Evolutionary conservation across 257 asterid genomes (phyloP).

Genomic region (Fraxinus pennsylvanica): DNA sequence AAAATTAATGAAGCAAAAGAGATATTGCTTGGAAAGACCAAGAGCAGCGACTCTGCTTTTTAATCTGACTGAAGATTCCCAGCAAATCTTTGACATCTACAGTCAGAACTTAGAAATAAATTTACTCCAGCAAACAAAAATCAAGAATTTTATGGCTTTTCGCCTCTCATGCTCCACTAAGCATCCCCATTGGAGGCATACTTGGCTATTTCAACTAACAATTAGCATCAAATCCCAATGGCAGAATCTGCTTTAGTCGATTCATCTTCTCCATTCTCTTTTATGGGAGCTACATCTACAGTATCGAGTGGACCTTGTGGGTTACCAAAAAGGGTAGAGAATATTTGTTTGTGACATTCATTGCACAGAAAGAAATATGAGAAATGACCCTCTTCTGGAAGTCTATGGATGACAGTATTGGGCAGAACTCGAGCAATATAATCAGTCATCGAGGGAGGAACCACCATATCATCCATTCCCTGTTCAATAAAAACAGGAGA

Average conservation of each 20-base stretch:
- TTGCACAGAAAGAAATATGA: slow-evolving; percentile 72
- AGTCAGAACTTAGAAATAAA: slow-evolving; percentile 34
- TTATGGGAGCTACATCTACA: slow-evolving; percentile 43
- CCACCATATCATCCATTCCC: slow-evolving; percentile 78
- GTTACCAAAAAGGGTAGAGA: slow-evolving; percentile 68
- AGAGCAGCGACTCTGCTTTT: slow-evolving; percentile 59
- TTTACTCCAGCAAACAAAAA: slow-evolving; percentile 21
- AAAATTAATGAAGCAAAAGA: slow-evolving; percentile 86
- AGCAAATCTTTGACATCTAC: slow-evolving; percentile 27
- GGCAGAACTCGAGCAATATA: slow-evolving; percentile 64
- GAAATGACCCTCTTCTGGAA: slow-evolving; percentile 82
- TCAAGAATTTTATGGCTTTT: slow-evolving; percentile 2
- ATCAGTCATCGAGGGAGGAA: slow-evolving; percentile 72
- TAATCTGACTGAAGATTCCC: slow-evolving; percentile 28
- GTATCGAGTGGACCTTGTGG: slow-evolving; percentile 61
- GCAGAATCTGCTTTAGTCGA: slow-evolving; percentile 26
- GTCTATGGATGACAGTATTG: slow-evolving; percentile 57
- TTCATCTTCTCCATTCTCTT: slow-evolving; percentile 33
- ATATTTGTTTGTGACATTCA: slow-evolving; percentile 70
- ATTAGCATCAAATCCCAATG: slow-evolving; percentile 28
- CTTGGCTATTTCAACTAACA: slow-evolving; percentile 21
- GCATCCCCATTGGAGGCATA: slow-evolving; percentile 38
- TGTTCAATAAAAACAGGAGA: slow-evolving; percentile 31
- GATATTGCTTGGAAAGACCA: slow-evolving; percentile 61
- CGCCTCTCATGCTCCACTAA: slow-evolving; percentile 22